Percentiles rank a stretch among this genome's conserved stretches.
Evolutionary conservation across 2,329 filamentous ascomycete species (phyloP).

Genomic region (Paraphoma chrysanthemicola): DNA sequence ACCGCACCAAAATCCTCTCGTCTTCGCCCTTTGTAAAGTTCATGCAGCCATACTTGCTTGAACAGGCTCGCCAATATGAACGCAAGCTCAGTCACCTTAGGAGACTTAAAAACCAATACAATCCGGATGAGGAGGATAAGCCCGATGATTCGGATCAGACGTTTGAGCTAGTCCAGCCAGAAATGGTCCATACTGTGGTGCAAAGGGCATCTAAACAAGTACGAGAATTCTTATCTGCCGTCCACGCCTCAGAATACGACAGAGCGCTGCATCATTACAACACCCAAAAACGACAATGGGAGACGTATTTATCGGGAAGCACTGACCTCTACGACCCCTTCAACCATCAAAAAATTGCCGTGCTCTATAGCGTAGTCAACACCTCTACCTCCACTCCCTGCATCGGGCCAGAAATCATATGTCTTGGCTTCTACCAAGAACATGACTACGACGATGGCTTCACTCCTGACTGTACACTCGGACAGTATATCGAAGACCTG

Average conservation of each 20-base stretch:
- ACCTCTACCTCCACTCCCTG: constrained; percentile 94
- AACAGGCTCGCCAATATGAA: constrained; percentile 91
- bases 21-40: constrained; percentile 97
- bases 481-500: constrained; percentile 93
- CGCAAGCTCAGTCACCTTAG: constrained; percentile 82
- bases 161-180: constrained; percentile 90
- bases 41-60: constrained; percentile 88
- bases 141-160: constrained; percentile 61
- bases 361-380: constrained; percentile 92
- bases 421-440: constrained; percentile 92
- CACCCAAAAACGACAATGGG: constrained; percentile 95
- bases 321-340: constrained; percentile 91
- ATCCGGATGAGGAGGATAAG: constrained; percentile 44
- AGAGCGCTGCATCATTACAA: constrained; percentile 92
- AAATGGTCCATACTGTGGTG: constrained; percentile 89
- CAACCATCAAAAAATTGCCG: constrained; percentile 94
- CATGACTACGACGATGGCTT: constrained; percentile 74
- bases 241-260: constrained; percentile 96
- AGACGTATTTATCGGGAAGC: constrained; percentile 89
- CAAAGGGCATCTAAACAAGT: constrained; percentile 84
- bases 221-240: constrained; percentile 90
- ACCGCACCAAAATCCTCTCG: constrained; percentile 90
- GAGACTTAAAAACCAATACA: constrained; percentile 77
- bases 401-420: constrained; percentile 86
- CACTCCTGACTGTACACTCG: constrained; percentile 86